phyloP scores from a whole-genome alignment of 768 basidiomycete genomes.

The Lactifluus pinguis region DNA sequence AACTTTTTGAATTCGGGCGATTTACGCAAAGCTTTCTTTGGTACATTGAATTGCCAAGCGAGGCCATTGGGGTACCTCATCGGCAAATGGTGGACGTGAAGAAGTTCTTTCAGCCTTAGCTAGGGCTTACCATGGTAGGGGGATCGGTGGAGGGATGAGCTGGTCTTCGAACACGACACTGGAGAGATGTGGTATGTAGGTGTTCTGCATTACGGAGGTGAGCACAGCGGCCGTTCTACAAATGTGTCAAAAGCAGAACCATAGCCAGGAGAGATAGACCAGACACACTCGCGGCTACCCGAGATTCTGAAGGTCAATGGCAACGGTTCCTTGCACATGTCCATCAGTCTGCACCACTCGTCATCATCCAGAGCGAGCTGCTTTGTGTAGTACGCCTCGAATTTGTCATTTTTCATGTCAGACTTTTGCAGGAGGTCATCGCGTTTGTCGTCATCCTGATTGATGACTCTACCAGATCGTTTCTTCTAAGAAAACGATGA shows the following conservation, averaged over 20 bases:
- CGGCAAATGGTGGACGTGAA: conserved; percentile 1
- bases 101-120: background rate
- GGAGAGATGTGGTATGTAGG: conserved; percentile 69
- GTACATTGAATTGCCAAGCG: conserved; percentile 93
- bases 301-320: conserved; percentile 94
- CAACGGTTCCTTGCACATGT: conserved; percentile 55
- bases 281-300: conserved; percentile 71
- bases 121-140: conserved; percentile 66
- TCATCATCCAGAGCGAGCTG: conserved; percentile 64
- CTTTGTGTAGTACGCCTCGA: conserved; percentile 59
- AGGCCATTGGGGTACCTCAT: conserved; percentile 88
- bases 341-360: conserved; percentile 73
- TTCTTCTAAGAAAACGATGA: background rate
- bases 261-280: conserved; percentile 10
- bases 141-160: conserved; percentile 65
- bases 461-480: background rate
- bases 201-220: conserved; percentile 66
- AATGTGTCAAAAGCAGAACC: conserved; percentile 12
- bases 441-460: conserved; percentile 29
- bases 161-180: conserved; percentile 70
- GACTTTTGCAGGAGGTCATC: conserved; percentile 46
- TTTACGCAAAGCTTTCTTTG: conserved; percentile 82
- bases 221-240: conserved; percentile 59
- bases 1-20: conserved; percentile 88
- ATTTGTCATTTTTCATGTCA: conserved; percentile 64